Evolutionary conservation across 2,329 filamentous ascomycete genomes (phyloP).

Genomic region (Monilinia fructigena): DNA sequence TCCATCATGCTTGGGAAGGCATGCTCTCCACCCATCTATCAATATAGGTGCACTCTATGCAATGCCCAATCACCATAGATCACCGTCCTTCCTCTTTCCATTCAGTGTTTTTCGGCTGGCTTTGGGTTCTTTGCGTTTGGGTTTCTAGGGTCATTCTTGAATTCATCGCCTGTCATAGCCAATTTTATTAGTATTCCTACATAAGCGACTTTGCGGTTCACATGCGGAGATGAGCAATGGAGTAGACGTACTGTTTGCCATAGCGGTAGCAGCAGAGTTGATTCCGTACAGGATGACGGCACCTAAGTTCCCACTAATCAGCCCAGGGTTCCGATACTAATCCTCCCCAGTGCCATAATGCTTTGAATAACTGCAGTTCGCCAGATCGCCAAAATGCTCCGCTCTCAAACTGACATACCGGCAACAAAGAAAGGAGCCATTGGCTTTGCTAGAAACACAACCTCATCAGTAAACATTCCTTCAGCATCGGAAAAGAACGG

Average conservation of each 20-base stretch:
- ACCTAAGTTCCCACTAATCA: constrained; percentile 53
- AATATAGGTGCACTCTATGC: constrained; percentile 17
- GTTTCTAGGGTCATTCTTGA: constrained; percentile 96
- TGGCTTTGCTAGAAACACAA: constrained; percentile 68
- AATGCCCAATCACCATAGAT: not conserved
- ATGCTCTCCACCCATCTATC: constrained; percentile 11
- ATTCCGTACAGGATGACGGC: constrained; percentile 85
- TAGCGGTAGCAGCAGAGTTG: constrained; percentile 75
- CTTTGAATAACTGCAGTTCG: not conserved
- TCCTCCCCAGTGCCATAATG: not conserved
- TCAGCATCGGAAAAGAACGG: constrained; percentile 18
- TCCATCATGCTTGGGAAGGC: not conserved
- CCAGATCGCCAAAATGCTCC: not conserved
- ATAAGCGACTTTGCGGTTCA: not conserved
- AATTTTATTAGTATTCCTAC: constrained; percentile 26
- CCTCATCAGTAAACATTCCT: constrained; percentile 12
- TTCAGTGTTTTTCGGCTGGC: constrained; percentile 39
- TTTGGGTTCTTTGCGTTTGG: constrained; percentile 48
- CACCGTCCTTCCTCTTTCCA: not conserved
- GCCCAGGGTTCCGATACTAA: constrained; percentile 24
- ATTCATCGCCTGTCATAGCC: constrained; percentile 71
- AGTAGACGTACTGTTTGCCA: constrained; percentile 74
- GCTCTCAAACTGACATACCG: constrained; percentile 60
- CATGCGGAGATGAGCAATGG: constrained; percentile 31
- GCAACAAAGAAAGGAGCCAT: constrained; percentile 92